These are phyloP conservation scores for Dactylellina drechsleri DNA, from an alignment of 2,329 filamentous ascomycete species.

Conservation along the genomic window DNA sequence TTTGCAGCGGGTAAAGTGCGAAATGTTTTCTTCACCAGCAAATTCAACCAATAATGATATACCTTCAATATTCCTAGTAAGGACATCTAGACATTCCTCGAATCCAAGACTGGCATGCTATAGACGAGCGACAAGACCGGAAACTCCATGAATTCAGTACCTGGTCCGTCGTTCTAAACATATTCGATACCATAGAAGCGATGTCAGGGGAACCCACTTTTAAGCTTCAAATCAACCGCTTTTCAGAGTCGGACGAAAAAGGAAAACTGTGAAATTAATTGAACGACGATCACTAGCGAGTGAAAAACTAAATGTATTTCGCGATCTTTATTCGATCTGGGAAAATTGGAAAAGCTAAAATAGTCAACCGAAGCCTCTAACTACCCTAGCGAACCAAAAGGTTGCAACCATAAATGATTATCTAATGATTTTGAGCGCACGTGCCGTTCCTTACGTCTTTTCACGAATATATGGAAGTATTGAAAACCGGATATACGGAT, in stretches of 20 bases:
- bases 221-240: too few species aligned
- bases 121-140: slow-evolving; percentile 9
- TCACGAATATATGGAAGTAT: too few species aligned
- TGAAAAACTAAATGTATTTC: background rate
- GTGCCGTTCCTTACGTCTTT: too few species aligned
- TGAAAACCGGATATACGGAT: too few species aligned
- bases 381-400: slow-evolving; percentile 19
- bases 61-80: background rate
- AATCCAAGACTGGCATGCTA: background rate
- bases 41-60: background rate
- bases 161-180: background rate
- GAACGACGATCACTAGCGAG: background rate
- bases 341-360: slow-evolving; percentile 23
- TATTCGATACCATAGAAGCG: background rate
- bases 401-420: too few species aligned
- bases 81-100: slow-evolving; percentile 2
- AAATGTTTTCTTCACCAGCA: background rate
- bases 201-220: slow-evolving; percentile 1
- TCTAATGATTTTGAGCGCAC: too few species aligned
- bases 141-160: background rate
- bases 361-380: slow-evolving; percentile 44
- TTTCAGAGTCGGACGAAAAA: too few species aligned
- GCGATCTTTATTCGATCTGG: slow-evolving; percentile 34
- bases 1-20: background rate
- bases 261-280: background rate